Evolutionary conservation across 768 basidiomycete species (phyloP), one percentile per base, ranked within the genome.

Genomic region (Russula abietina): DNA sequence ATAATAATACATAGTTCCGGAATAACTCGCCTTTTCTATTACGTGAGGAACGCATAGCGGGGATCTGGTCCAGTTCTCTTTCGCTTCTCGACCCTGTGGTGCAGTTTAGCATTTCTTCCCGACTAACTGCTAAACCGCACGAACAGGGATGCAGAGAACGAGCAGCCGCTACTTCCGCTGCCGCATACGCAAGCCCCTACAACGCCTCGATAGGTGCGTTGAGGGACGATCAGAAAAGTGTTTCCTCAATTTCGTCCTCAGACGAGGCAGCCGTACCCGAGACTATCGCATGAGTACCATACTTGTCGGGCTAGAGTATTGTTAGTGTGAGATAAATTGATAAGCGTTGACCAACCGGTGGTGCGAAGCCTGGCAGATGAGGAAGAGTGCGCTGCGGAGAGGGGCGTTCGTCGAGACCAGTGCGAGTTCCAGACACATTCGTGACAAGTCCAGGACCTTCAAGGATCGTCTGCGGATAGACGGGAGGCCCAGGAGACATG

Each of bases 131-230:
- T 14, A 55, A 2, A 30, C 5, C 5, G 28, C 28, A 30, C 5
- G 28, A 30, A 30, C 28, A 2, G 5, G 28, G 5, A 30, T 30
- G 28, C 28, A 30, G 28, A 5, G 28, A 30, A 30, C 5, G 84
- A 4, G 82, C 89, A 14, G 90, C 88, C 1, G 91, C 91, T 10
- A 93, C 91, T 73, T 96, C 93, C 30, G 92, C 93, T 7, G 95
- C 95, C 1, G 94, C 95, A 71, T 97, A 93, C 30, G 95, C 94
- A 56, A 97, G 79, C 3, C 93, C 92, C 72, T 96, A 92, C 38
- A 98, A 78, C 12, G 95, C 95, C 71, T 97, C 93, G 59, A 96
- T 95, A 1, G 95, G 95, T 1, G 94, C 93, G 65, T 90, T 93
- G 65, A 97, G 77, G 38, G 89, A 84, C 45, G 88, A 82, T 38